Base-by-base conservation (phyloP, 2,329 filamentous ascomycete species). In the Exophiala aquamarina region DNA sequence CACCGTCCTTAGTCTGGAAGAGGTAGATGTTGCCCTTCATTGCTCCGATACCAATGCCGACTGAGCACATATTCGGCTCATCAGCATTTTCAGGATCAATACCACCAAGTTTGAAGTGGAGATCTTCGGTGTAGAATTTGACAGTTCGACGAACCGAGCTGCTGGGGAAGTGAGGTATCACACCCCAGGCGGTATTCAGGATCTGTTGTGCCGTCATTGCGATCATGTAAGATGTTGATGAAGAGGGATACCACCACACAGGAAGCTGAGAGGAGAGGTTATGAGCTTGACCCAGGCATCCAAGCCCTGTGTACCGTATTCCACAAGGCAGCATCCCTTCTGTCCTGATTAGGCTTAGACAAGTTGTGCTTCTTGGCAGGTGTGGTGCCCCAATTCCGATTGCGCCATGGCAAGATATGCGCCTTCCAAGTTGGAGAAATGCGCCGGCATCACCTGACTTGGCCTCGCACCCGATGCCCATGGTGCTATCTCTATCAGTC, bases 21-120 rank as follows among this genome's bases (percentile, higher is more conserved):
- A 57, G 54, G 29, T 59, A 57, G 7, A 59, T 55, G 37, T 58
- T 58, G 17, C 51, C 56, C 2, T 51, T 47, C 19, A 17, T 39
- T n/a, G 54, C 49, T 21, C 52, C 56, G 34, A 47, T 48, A 15
- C 55, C 56, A 11, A 54, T 52, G 39, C 48, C 51, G 3, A 57
- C 41, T 4, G 55, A 57, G 41, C 52, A 59, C 23, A 57, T 57
- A 3, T n/a, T 50, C 13, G 45, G 55, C 14, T 54, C 39, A 11
- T 35, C 21, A 10, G 42, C 34, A 34, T 47, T 36, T 19, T 47
- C 36, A 4, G 54, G 52, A 19, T 57, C 40, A 6, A 49, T 45
- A 11, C 56, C 51, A 26, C 49, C 56, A 14, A 59, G 55, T 3
- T 49, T 48, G 34, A 56, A 57, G n/a, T 50, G 37, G 13, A 59